phyloP scores from a whole-genome alignment of 164 flowering plant genomes.

The Nelumbo lutea region DNA sequence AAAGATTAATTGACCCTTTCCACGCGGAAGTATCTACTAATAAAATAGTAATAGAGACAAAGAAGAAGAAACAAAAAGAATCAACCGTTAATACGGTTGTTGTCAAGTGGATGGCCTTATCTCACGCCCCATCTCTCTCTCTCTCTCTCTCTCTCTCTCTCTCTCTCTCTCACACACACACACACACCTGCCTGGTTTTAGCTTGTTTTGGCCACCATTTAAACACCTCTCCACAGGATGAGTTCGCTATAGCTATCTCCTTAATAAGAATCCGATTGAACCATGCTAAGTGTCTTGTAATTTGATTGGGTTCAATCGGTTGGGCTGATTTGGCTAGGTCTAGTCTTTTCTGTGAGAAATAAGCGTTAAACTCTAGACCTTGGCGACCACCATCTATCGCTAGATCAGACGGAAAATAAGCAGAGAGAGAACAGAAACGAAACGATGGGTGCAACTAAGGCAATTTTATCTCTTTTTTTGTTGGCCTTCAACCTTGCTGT shows the following conservation, averaged over 20 bases:
- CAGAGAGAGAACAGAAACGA: neutral
- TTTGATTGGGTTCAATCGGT: constrained; percentile 4
- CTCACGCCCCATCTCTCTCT: neutral
- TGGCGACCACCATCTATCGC: constrained; percentile 1
- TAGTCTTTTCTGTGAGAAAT: neutral
- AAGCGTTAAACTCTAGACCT: constrained; percentile 1
- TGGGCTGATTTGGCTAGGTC: constrained; percentile 4
- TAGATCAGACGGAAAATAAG: neutral
- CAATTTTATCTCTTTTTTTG: constrained; percentile 10
- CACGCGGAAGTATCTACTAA: too few species aligned
- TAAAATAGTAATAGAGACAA: neutral
- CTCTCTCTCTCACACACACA: too few species aligned
- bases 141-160: neutral
- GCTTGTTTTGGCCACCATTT: neutral
- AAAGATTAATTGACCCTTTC: too few species aligned
- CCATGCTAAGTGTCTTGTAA: neutral
- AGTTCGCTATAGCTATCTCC: too few species aligned
- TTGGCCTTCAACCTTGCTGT: constrained; percentile 20
- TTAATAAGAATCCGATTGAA: neutral
- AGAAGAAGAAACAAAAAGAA: neutral
- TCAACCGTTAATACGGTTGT: neutral
- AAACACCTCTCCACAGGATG: neutral
- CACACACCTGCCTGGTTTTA: neutral
- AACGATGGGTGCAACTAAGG: constrained; percentile 3
- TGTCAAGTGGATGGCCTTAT: constrained; percentile 5